Base-by-base conservation (phyloP, 129 eudicot species). In the Tagetes erecta region DNA sequence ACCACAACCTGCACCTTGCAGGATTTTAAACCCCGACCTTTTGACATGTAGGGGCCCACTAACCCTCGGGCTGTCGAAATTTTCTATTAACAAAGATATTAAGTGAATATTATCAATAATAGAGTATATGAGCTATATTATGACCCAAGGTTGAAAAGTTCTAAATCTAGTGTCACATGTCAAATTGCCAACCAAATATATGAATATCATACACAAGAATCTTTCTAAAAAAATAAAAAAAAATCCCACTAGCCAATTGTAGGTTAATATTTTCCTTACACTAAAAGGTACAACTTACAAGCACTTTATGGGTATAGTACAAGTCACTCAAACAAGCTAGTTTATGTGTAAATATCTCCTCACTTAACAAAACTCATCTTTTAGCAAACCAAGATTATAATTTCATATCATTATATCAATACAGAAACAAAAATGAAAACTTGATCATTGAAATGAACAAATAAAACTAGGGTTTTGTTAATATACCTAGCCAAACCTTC, bases 401-500 rank as follows among this genome's bases (percentile, higher is more conserved):
- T 66, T 66, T 20, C 71, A 67, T 8, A 67, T 41, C 57, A 67
- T 4, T 35, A 35, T 52, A 71, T 14, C 39, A 38, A 41, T 40
- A 58, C 3, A 14, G 27, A 75, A 40, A 35, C 66, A 65, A 42
- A 41, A 14, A 57, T 6, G 41, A 10, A 20, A 20, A 55, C 4
- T 35, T 34, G 1, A 7, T 36, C 42, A 60, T 60, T 37, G 40
- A 60, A 52, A 14, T 27, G 6, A 66, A 68, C 31, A 46, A 1
- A 58, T 0, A 14, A 58, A 46, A 63, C 9, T 35, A 47, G 71
- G 51, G 62, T 46, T 60, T 20, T 5, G n/a, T 45, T 12, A 12
- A 50, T 38, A 64, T 89, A 92, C 98, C 96, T 87, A 58, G 98
- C 98, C 70, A 93, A 79, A 71, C 92, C 85, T 81, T 89, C 86